Percentiles rank a stretch among this genome's conserved stretches.
Conservation (phyloP, 768 basidiomycete genomes). For the Flagelloscypha sp. region DNA sequence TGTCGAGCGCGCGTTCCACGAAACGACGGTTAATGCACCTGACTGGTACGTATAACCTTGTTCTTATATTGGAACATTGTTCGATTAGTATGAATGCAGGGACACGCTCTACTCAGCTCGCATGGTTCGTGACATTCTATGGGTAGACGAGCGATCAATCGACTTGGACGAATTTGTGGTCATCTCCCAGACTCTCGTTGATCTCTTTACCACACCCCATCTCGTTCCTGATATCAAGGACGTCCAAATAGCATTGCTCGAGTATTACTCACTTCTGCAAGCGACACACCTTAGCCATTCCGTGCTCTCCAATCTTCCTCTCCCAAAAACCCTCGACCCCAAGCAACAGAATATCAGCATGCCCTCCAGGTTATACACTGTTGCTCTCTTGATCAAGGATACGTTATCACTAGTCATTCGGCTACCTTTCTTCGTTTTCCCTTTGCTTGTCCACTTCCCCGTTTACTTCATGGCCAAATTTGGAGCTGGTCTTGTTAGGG, state of each 20-base stretch:
- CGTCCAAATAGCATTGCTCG: slow-evolving; percentile 64
- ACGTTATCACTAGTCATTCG: slow-evolving; percentile 60
- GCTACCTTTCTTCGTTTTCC: slow-evolving; percentile 85
- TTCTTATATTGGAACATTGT: not conserved
- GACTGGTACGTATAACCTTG: slow-evolving; percentile 63
- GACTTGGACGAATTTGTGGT: slow-evolving; percentile 73
- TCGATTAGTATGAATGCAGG: slow-evolving; percentile 35
- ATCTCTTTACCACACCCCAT: slow-evolving; percentile 71
- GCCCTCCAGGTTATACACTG: slow-evolving; percentile 76
- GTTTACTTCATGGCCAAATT: slow-evolving; percentile 75
- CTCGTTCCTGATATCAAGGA: slow-evolving; percentile 49
- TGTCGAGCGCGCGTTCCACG: slow-evolving; percentile 63
- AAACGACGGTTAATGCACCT: slow-evolving; percentile 82
- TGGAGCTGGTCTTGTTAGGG: slow-evolving; percentile 65
- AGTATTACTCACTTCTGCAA: slow-evolving; percentile 83
- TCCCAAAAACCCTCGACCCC: slow-evolving; percentile 80
- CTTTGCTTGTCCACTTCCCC: slow-evolving; percentile 76
- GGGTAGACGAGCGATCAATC: slow-evolving; percentile 73
- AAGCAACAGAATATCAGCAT: slow-evolving; percentile 56
- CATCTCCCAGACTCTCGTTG: slow-evolving; percentile 86
- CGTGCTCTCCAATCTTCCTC: slow-evolving; percentile 73
- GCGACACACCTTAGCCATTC: slow-evolving; percentile 80
- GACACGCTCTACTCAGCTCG: slow-evolving; percentile 83
- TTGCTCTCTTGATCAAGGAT: slow-evolving; percentile 72
- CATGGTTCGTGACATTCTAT: slow-evolving; percentile 91